Evolutionary conservation across 495 filamentous ascomycete species (phyloP).

Genomic region (Penicillium daleae): DNA sequence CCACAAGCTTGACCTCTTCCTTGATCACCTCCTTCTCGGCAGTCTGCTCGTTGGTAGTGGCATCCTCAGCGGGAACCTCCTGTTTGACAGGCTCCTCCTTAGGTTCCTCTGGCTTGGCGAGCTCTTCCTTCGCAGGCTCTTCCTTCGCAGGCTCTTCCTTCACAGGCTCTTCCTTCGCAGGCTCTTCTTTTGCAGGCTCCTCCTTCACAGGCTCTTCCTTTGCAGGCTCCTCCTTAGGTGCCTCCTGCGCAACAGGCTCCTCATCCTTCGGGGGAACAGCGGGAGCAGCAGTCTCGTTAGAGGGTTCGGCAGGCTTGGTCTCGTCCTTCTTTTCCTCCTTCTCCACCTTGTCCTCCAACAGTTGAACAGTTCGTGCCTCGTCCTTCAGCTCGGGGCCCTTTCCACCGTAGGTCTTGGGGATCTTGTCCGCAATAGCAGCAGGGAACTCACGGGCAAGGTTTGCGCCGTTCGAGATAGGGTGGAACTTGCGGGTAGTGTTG

Average conservation of each 20-base stretch:
- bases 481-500: constrained; percentile 85
- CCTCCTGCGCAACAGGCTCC: constrained; percentile 19
- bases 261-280: constrained; percentile 17
- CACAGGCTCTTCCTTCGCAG: constrained; percentile 20
- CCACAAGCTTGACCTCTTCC: constrained; percentile 22
- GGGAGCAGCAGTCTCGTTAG: constrained; percentile 8
- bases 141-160: constrained; percentile 25
- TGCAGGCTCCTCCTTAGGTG: constrained; percentile 23
- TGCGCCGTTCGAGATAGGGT: constrained; percentile 75
- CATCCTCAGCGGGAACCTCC: background rate
- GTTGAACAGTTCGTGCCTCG: constrained; percentile 31
- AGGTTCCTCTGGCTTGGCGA: constrained; percentile 17
- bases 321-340: constrained; percentile 26
- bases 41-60: constrained; percentile 13
- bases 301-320: constrained; percentile 23
- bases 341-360: constrained; percentile 27
- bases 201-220: constrained; percentile 24
- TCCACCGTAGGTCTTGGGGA: constrained; percentile 74
- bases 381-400: constrained; percentile 52
- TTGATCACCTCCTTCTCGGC: background rate
- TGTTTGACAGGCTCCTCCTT: constrained; percentile 20
- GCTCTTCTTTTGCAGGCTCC: too few relatives aligned
- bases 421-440: constrained; percentile 54
- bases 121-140: constrained; percentile 23
- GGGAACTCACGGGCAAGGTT: constrained; percentile 68